These are phyloP conservation scores for Paspalum notatum DNA, from an alignment of 176 grass and related monocot genomes.

Conservation along the genomic window DNA sequence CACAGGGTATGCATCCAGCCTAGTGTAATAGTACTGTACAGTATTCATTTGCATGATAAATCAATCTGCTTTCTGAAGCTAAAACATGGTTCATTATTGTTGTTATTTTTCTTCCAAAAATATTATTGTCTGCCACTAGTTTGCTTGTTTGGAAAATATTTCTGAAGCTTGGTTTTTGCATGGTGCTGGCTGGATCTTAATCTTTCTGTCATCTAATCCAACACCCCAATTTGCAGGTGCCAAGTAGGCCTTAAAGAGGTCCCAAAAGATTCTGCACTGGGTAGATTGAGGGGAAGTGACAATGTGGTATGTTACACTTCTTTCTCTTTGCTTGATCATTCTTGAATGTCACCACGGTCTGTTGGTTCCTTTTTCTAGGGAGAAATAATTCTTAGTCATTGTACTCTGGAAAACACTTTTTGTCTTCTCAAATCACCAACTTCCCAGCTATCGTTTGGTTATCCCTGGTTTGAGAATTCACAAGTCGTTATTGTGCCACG, in stretches of 20 bases:
- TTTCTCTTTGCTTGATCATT: neutral
- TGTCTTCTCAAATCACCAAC: neutral
- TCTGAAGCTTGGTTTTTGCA: neutral
- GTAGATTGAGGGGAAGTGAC: conserved; percentile 94
- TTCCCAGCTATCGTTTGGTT: neutral
- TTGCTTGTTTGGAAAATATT: conserved; percentile 8
- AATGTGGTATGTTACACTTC: conserved; percentile 70
- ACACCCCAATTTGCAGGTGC: conserved; percentile 60
- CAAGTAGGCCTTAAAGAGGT: conserved; percentile 81
- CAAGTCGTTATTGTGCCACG: neutral
- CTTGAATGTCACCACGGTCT: neutral
- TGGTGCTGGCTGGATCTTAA: neutral
- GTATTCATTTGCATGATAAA: conserved; percentile 1
- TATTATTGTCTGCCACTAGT: neutral
- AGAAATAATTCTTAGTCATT: neutral
- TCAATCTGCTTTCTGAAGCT: neutral
- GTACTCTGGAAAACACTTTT: neutral
- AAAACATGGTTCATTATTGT: neutral
- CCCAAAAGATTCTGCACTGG: conserved; percentile 81
- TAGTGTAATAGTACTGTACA: neutral
- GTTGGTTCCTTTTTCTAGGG: neutral
- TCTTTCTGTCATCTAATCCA: conserved; percentile 5
- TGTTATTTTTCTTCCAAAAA: neutral
- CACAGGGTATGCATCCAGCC: conserved; percentile 21
- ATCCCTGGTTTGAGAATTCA: neutral